phyloP scores from a whole-genome alignment of 768 basidiomycete species.

The Gyrodon lividus region DNA sequence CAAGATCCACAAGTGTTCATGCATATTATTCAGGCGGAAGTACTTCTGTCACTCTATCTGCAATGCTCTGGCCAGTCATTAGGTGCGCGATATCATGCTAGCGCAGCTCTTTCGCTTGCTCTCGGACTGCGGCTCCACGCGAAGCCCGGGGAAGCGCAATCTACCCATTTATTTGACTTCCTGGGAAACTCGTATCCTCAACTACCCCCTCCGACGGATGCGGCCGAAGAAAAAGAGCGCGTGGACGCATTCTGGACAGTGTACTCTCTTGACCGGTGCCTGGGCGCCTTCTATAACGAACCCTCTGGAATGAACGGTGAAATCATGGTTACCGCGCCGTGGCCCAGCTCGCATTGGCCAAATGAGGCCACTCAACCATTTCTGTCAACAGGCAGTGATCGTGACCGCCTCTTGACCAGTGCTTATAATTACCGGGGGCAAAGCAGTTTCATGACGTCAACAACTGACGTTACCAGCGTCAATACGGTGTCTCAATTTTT shows the following conservation, averaged over 20 bases:
- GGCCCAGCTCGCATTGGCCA: slow-evolving; percentile 33
- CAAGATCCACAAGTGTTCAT: slow-evolving; percentile 40
- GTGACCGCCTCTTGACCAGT: slow-evolving; percentile 25
- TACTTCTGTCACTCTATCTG: slow-evolving; percentile 67
- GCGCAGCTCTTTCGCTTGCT: slow-evolving; percentile 46
- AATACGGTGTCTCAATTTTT: slow-evolving; percentile 20
- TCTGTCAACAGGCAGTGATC: slow-evolving; percentile 19
- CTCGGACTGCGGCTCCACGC: slow-evolving; percentile 49
- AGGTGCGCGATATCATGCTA: slow-evolving; percentile 59
- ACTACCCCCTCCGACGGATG: slow-evolving; percentile 34
- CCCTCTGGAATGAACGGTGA: slow-evolving; percentile 29
- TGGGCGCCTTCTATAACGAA: slow-evolving; percentile 29
- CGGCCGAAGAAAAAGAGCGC: slow-evolving; percentile 37
- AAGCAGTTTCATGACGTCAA: not conserved
- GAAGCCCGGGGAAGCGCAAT: slow-evolving; percentile 7
- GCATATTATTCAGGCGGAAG: slow-evolving; percentile 58
- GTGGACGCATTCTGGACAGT: slow-evolving; percentile 40
- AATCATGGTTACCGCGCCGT: slow-evolving; percentile 37
- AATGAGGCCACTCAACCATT: slow-evolving; percentile 13
- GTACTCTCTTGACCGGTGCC: slow-evolving; percentile 34
- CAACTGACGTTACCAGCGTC: not conserved
- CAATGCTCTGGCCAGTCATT: slow-evolving; percentile 56
- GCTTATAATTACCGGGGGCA: not conserved
- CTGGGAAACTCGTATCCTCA: not conserved
- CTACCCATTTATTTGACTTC: slow-evolving; percentile 9